Base-by-base conservation (phyloP, 208 protist genomes). In the Acanthamoeba culbertsoni region DNA sequence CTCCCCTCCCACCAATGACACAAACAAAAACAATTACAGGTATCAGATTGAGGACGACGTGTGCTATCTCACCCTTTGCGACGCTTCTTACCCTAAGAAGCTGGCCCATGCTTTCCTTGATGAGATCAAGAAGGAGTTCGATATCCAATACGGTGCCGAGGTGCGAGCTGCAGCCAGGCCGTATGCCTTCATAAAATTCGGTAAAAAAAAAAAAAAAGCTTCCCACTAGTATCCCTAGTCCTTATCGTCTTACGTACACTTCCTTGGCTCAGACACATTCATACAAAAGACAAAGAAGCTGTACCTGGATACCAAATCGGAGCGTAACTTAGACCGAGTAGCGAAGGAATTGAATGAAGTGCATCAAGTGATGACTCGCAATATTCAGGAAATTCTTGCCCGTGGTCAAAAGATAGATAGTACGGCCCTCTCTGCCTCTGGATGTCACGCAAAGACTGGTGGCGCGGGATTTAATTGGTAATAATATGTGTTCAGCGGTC, bases 291-390 rank as follows among this genome's bases (percentile, higher is more conserved):
- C 96, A 16, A 97, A 97, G 86, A 95, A 95, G 59, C 37, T 95
- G 53, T 98, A 98, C 94, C 45, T 90, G 63, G 96, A 98, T 86
- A 97, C 95, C 20, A 88, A 95, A 62, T 91, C 96, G 23, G 93
- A 96, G 65, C 86, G 94, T 35, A 97, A 97, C 46, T 43, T 98
- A 23, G 95, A 94, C 37, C 94, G 95, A 91, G 68, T 98, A 10
- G 94, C 95, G 65, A 91, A 94, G 35, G 97, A 98, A 82, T 91
- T 98, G 16, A 62, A 86, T 20, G 96, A 97, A 51, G 96, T 98
- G 42, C 95, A 96, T 18, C 93, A 94, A n/a, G 97, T 98, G 46
- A 98, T 98, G 97, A 96, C 95, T 2, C 94, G 96, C 45, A 98
- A 98, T 93, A 97, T 98, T 53, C 94, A 96, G 91, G 97, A 98